Percentiles rank a stretch among this genome's conserved stretches.
Evolutionary conservation across 257 asterid species (phyloP).

Genomic region (Solanum clarkiae): DNA sequence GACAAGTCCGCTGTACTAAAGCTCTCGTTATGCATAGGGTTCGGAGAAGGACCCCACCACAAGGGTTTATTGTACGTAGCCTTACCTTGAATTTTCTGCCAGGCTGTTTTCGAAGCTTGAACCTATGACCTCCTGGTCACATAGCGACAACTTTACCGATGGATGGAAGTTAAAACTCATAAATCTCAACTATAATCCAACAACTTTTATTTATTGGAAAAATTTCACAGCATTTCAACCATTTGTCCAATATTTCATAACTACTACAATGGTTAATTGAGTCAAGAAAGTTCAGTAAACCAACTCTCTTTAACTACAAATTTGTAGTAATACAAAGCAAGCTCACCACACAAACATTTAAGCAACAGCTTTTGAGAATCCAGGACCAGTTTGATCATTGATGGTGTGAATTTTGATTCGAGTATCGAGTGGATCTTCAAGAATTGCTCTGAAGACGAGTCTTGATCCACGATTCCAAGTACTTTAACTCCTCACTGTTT

Average conservation of each 20-base stretch:
- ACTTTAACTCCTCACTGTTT: conserved; percentile 44
- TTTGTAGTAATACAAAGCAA: neutral
- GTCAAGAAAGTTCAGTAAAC: neutral
- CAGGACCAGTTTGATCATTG: neutral
- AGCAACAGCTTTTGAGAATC: neutral
- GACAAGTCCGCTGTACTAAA: too few species aligned
- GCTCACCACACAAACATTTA: neutral
- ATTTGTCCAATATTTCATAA: neutral
- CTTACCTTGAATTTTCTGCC: too few species aligned
- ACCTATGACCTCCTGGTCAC: too few species aligned
- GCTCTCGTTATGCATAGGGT: too few species aligned
- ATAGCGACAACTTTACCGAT: too few species aligned
- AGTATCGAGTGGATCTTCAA: neutral
- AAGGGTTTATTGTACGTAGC: too few species aligned
- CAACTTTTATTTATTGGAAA: neutral
- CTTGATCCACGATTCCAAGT: conserved; percentile 70
- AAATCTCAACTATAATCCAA: neutral
- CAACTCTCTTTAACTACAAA: neutral
- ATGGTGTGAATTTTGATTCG: neutral
- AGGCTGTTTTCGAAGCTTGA: too few species aligned
- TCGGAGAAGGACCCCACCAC: too few species aligned
- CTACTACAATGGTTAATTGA: neutral
- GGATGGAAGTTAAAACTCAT: neutral
- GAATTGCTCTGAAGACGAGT: conserved; percentile 52
- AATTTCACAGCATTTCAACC: neutral